These are phyloP conservation scores for Borealophlyctis nickersoniae DNA, from an alignment of 192 early-diverging fungal species.

Conservation along the genomic window DNA sequence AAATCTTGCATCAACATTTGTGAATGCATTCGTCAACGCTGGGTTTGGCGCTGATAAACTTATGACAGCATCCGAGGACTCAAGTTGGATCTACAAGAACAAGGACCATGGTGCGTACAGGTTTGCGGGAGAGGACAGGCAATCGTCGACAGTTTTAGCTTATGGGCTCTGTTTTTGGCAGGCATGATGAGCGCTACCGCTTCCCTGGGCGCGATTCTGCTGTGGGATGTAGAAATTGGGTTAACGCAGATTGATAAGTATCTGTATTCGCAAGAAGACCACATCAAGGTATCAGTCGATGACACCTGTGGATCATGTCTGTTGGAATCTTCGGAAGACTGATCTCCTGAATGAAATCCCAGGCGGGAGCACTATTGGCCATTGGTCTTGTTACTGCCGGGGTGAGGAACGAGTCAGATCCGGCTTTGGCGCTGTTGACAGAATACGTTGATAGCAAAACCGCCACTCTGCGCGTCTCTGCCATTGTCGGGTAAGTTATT, in stretches of 20 bases:
- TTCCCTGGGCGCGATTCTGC: conserved; percentile 84
- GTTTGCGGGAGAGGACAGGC: conserved; percentile 4
- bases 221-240: conserved; percentile 94
- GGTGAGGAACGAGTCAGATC: conserved; percentile 87
- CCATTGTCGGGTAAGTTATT: conserved; percentile 73
- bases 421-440: conserved; percentile 81
- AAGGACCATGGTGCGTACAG: conserved; percentile 75
- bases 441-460: conserved; percentile 70
- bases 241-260: conserved; percentile 94
- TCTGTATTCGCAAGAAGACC: conserved; percentile 80
- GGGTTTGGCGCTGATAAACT: conserved; percentile 95
- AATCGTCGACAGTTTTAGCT: neutral
- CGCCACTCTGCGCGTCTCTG: conserved; percentile 64
- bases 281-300: conserved; percentile 68
- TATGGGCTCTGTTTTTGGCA: conserved; percentile 1
- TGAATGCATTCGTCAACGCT: conserved; percentile 98
- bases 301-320: neutral
- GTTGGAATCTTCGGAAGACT: neutral
- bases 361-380: conserved; percentile 88
- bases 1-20: conserved; percentile 96
- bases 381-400: conserved; percentile 91
- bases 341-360: conserved; percentile 6
- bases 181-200: conserved; percentile 94
- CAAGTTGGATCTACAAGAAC: conserved; percentile 96
- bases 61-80: conserved; percentile 69